Evolutionary conservation across 2,329 filamentous ascomycete species (phyloP).

Genomic region (Fonsecaea monophora): DNA sequence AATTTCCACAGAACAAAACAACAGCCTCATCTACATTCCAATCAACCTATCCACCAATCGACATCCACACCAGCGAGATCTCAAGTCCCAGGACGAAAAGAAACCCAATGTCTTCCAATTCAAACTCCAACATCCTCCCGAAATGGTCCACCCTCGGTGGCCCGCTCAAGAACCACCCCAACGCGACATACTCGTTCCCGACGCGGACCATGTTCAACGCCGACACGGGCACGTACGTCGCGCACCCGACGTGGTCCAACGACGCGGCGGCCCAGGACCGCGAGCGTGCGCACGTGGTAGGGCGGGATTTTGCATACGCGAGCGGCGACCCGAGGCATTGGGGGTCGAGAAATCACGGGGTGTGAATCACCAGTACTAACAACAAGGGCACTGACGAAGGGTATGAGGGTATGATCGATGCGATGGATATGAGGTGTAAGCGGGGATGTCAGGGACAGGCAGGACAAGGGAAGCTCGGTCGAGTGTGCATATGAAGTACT

Average conservation of each 20-base stretch:
- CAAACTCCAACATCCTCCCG: too few relatives aligned
- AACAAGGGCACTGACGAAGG: too few relatives aligned
- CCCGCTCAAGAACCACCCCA: conserved; percentile 1
- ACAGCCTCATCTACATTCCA: too few relatives aligned
- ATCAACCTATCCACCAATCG: background rate
- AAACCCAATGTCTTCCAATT: too few relatives aligned
- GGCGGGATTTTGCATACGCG: conserved; percentile 23
- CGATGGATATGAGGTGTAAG: too few relatives aligned
- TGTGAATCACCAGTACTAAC: background rate
- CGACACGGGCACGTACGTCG: conserved; percentile 3
- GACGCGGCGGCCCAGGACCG: conserved; percentile 13
- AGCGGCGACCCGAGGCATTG: conserved; percentile 17
- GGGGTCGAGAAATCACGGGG: conserved; percentile 9
- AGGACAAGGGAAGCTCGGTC: too few relatives aligned
- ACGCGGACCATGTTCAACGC: background rate
- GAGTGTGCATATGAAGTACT: too few relatives aligned
- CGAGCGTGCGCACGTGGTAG: background rate
- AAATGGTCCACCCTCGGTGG: conserved; percentile 3
- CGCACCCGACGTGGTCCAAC: conserved; percentile 8
- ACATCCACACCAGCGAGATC: background rate
- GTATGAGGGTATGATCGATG: too few relatives aligned
- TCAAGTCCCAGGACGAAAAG: too few relatives aligned
- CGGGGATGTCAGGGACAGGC: too few relatives aligned
- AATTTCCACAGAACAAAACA: too few relatives aligned
- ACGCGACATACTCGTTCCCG: conserved; percentile 6